phyloP scores from a whole-genome alignment of 352 stramenopile genomes.

The Phytopythium boreale region DNA sequence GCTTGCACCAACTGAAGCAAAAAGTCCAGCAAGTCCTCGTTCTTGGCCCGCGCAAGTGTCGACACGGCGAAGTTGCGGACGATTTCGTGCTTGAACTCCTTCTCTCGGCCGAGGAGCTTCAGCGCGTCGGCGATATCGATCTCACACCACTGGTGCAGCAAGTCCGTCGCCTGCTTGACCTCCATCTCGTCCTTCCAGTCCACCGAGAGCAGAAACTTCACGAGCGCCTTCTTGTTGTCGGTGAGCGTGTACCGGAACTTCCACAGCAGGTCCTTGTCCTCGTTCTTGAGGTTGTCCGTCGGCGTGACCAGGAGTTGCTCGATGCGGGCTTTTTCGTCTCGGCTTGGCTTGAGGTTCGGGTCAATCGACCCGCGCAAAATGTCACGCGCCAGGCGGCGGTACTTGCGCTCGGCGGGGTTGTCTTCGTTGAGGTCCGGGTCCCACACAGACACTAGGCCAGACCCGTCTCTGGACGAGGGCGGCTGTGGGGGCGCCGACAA shows the following conservation, averaged over 20 bases:
- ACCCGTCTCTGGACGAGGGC: constrained; percentile 12
- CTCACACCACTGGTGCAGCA: constrained; percentile 85
- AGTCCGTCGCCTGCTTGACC: constrained; percentile 91
- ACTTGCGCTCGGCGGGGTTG: constrained; percentile 96
- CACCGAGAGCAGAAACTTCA: constrained; percentile 98
- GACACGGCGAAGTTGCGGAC: constrained; percentile 97
- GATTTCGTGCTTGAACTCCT: constrained; percentile 88
- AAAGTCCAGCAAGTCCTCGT: constrained; percentile 97
- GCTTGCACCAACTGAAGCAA: constrained; percentile 98
- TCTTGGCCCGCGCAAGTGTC: constrained; percentile 91
- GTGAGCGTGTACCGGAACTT: constrained; percentile 96
- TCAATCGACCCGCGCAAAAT: constrained; percentile 96
- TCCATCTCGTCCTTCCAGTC: constrained; percentile 98
- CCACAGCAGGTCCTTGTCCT: constrained; percentile 94
- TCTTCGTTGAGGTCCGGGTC: constrained; percentile 86
- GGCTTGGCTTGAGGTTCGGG: constrained; percentile 96
- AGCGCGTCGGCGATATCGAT: constrained; percentile 98
- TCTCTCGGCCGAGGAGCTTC: constrained; percentile 93
- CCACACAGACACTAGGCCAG: constrained; percentile 69
- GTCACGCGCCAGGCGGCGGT: constrained; percentile 96
- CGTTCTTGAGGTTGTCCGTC: constrained; percentile 91
- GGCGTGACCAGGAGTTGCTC: constrained; percentile 91
- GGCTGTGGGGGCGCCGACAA: constrained; percentile 18
- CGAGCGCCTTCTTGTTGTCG: constrained; percentile 94
- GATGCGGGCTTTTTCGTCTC: constrained; percentile 91